Evolutionary conservation across 345 rosid genomes (phyloP).

Genomic region (Euclidium syriacum): DNA sequence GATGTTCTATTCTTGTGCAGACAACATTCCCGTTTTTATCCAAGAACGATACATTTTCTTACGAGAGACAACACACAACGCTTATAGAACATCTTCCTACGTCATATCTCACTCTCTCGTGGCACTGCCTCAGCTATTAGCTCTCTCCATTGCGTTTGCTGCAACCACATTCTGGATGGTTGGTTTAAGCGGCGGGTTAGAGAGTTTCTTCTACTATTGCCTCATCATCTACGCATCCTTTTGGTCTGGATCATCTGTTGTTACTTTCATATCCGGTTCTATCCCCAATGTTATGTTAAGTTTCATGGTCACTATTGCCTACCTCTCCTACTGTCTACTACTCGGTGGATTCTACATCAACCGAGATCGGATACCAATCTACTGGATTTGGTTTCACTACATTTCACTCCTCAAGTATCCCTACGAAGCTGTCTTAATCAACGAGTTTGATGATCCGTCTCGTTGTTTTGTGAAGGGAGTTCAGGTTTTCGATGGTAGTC

Average conservation of each 20-base stretch:
- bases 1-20: slow-evolving; percentile 39
- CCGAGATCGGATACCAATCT: slow-evolving; percentile 31
- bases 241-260: slow-evolving; percentile 78
- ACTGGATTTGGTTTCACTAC: slow-evolving; percentile 41
- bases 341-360: slow-evolving; percentile 34
- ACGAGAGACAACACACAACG: slow-evolving; percentile 46
- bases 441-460: slow-evolving; percentile 30
- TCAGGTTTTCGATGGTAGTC: slow-evolving; percentile 30
- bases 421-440: slow-evolving; percentile 31
- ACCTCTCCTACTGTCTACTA: slow-evolving; percentile 39
- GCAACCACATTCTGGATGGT: slow-evolving; percentile 48
- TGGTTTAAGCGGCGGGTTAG: slow-evolving; percentile 42
- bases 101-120: slow-evolving; percentile 42
- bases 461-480: slow-evolving; percentile 32
- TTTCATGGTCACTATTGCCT: slow-evolving; percentile 38
- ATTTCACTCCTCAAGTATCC: slow-evolving; percentile 32
- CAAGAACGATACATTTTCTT: slow-evolving; percentile 80
- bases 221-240: slow-evolving; percentile 41
- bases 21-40: slow-evolving; percentile 45
- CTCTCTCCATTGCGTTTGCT: slow-evolving; percentile 41
- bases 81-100: slow-evolving; percentile 47
- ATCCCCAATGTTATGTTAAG: slow-evolving; percentile 39
- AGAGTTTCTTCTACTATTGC: slow-evolving; percentile 41
- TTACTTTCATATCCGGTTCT: slow-evolving; percentile 42
- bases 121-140: slow-evolving; percentile 37